A percentile compares a stretch with the other conserved stretches of the same genome.
Evolutionary conservation across 108 stramenopile genomes (phyloP).

Genomic region (Phaeodactylum tricornutum): DNA sequence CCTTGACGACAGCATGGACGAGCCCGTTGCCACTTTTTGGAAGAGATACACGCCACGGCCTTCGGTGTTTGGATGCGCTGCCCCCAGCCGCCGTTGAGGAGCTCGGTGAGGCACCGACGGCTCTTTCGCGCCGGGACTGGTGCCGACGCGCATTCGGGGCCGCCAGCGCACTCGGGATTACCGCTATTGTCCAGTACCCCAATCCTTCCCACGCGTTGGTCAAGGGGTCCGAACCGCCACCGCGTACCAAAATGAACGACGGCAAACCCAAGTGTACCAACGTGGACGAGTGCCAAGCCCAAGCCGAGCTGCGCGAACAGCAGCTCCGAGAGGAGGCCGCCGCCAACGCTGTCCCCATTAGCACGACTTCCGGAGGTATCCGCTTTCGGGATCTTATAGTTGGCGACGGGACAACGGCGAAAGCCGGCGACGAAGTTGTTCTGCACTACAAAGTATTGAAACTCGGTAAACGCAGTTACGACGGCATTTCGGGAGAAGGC

Average conservation of each 20-base stretch:
- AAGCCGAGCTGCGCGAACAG: constrained; percentile 36
- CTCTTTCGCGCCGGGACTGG: no score
- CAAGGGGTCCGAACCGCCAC: constrained; percentile 76
- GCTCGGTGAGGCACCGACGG: no score
- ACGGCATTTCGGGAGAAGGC: constrained; percentile 82
- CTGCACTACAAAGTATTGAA: constrained; percentile 75
- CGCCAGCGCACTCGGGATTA: background rate
- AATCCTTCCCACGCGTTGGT: constrained; percentile 46
- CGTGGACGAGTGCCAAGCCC: constrained; percentile 79
- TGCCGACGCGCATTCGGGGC: no score
- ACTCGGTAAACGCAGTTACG: constrained; percentile 75
- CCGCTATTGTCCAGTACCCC: no score
- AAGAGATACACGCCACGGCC: no score
- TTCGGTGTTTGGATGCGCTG: no score
- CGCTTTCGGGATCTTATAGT: constrained; percentile 44
- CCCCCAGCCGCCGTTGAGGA: no score
- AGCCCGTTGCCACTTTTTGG: no score
- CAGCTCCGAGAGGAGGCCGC: constrained; percentile 25
- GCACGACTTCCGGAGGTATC: constrained; percentile 30
- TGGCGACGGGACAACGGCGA: constrained; percentile 13
- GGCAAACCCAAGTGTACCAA: constrained; percentile 64
- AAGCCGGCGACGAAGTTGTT: constrained; percentile 42
- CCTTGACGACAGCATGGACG: no score
- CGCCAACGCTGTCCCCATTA: constrained; percentile 17
- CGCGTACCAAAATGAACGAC: constrained; percentile 20